Conservation (phyloP, 1,284 basidiomycete genomes). For the Cerrena zonata region DNA sequence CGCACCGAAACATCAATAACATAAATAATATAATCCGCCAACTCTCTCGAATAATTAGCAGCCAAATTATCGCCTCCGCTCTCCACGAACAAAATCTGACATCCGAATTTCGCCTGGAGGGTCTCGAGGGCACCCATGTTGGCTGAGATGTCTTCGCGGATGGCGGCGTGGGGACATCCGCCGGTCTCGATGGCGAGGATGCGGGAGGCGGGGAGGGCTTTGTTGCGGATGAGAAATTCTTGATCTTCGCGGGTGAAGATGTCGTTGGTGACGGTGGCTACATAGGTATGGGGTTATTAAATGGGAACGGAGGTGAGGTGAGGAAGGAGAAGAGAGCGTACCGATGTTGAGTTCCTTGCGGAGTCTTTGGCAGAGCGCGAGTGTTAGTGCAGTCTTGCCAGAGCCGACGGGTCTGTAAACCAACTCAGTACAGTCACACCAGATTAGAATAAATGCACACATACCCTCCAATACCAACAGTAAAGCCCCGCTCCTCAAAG, state of each 20-base stretch:
- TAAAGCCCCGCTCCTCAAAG: conserved; percentile 92
- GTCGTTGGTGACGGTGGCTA: conserved; percentile 92
- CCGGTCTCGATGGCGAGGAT: conserved; percentile 97
- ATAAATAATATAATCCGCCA: conserved; percentile 97
- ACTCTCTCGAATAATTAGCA: conserved; percentile 91
- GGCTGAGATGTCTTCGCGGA: conserved; percentile 94
- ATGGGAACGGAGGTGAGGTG: background rate
- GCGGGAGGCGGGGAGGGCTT: conserved; percentile 78
- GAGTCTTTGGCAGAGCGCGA: conserved; percentile 84
- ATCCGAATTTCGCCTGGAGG: conserved; percentile 84
- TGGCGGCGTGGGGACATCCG: conserved; percentile 92
- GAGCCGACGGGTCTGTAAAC: conserved; percentile 84
- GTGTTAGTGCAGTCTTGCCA: conserved; percentile 91
- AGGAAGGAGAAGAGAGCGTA: conserved; percentile 26
- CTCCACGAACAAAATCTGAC: conserved; percentile 87
- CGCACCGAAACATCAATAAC: conserved; percentile 79
- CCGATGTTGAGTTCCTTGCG: conserved; percentile 87
- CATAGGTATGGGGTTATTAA: background rate
- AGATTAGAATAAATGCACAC: conserved; percentile 20
- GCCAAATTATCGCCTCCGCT: conserved; percentile 94
- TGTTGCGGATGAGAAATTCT: conserved; percentile 91
- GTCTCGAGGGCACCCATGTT: conserved; percentile 94
- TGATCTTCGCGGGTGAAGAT: conserved; percentile 97
- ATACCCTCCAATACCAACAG: conserved; percentile 93
- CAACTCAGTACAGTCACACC: background rate